Conservation (phyloP, 2,329 filamentous ascomycete species). For the Aureobasidium uvarum region DNA sequence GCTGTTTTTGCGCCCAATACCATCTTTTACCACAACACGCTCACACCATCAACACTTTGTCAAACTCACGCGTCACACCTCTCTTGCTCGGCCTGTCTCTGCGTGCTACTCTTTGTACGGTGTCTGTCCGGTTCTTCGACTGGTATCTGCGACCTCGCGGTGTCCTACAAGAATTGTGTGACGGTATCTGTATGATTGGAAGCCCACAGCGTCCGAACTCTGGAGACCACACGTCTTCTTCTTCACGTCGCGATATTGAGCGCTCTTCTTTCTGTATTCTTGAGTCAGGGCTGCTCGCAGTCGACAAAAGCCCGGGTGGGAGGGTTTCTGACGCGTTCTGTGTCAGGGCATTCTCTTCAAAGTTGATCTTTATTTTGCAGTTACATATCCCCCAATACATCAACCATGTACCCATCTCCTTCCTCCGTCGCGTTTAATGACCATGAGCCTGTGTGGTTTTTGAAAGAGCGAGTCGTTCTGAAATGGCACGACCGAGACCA, state of each 20-base stretch:
- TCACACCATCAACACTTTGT: not conserved
- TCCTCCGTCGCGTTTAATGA: constrained; percentile 2
- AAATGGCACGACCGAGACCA: not conserved
- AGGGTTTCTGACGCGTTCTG: constrained; percentile 22
- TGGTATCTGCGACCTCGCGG: constrained; percentile 16
- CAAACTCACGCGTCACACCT: not conserved
- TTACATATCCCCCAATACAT: not conserved
- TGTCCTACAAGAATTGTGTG: constrained; percentile 18
- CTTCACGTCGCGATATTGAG: not conserved
- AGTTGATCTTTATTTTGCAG: not conserved
- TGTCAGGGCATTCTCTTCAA: constrained; percentile 21
- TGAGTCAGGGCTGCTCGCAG: constrained; percentile 26
- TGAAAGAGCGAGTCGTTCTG: constrained; percentile 17
- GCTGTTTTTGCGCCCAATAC: not conserved
- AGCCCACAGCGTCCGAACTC: constrained; percentile 13
- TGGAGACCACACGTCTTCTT: not conserved
- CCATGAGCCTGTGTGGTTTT: constrained; percentile 4
- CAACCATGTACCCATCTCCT: constrained; percentile 7
- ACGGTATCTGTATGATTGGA: constrained; percentile 21
- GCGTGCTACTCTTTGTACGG: constrained; percentile 18
- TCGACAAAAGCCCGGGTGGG: constrained; percentile 25
- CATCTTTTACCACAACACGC: not conserved
- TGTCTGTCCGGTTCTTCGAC: constrained; percentile 9
- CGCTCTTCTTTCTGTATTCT: not conserved
- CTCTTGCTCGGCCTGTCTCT: not conserved